Base-by-base conservation (phyloP, 2,329 filamentous ascomycete genomes). In the Aspergillus glaucus region DNA sequence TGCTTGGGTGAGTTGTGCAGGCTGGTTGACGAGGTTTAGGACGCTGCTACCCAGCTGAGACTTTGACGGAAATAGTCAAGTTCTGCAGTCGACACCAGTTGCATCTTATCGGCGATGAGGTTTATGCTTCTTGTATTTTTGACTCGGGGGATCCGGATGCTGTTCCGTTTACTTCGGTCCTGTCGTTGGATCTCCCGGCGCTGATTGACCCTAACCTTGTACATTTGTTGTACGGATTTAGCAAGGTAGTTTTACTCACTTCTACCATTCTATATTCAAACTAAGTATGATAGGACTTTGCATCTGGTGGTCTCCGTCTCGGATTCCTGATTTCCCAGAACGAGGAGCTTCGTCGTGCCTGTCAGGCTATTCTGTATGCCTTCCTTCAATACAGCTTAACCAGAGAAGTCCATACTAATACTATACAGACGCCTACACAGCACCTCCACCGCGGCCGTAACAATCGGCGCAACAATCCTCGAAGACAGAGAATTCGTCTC, bases 51-150 rank as follows among this genome's bases (percentile, higher is more conserved):
- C 55, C 75, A 3, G 61, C 60, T 3, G 57, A 65, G 8, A 68
- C 69, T 1, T 55, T 80, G 6, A 52, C 68, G 1, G 68, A 64
- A 6, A 65, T 79, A n/a, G 70, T 80, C 62, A 55, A 59, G 6
- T 65, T 81, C 44, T 80, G 78, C 55, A 62, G 75, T 34, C 69
- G 66, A 42, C 61, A 80, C 51, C 51, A 63, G 1, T 64, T 81
- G 9, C 78, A 82, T 55, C 65, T 81, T 24, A 73, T 81, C 57
- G 74, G 71, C 53, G 79, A 81, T 56, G 79, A 82, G 56, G 72
- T 82, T 12, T 81, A 82, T 55, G 79, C 76, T 3, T 60, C 78
- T 1, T 79, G 76, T 6, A 65, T 75, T 1, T 81, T 74, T 57
- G 55, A 69, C 17, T 56, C 62, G 1, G 77, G 43, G 50, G 70